These are phyloP conservation scores for Syncephalastrum sp. DNA, from an alignment of 371 early-diverging fungal species.

Conservation along the genomic window DNA sequence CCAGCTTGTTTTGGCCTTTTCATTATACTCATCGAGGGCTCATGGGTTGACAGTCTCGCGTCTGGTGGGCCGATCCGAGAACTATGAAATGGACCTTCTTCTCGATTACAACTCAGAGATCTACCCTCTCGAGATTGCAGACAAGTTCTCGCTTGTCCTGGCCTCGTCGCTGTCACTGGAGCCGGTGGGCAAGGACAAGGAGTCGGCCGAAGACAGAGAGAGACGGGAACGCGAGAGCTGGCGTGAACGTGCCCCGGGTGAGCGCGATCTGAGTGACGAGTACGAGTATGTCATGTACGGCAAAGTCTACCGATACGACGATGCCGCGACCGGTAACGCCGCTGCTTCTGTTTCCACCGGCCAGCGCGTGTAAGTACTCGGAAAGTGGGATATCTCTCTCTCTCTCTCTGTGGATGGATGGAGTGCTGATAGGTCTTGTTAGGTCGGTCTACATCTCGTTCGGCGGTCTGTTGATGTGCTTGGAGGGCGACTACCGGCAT, in stretches of 20 bases:
- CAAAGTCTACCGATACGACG: constrained; percentile 93
- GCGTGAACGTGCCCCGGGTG: constrained; percentile 64
- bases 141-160: constrained; percentile 82
- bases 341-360: constrained; percentile 26
- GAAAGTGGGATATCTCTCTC: neutral
- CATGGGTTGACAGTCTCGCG: constrained; percentile 72
- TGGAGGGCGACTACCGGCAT: constrained; percentile 86
- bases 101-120: constrained; percentile 94
- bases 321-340: constrained; percentile 52
- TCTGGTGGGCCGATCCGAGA: constrained; percentile 80
- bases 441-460: constrained; percentile 86
- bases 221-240: constrained; percentile 51
- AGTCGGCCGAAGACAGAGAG: too few species aligned
- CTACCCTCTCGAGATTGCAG: constrained; percentile 82
- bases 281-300: constrained; percentile 98
- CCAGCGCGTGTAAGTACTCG: constrained; percentile 70
- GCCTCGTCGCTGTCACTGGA: constrained; percentile 74
- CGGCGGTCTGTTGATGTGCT: constrained; percentile 91
- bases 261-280: constrained; percentile 84
- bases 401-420: too few species aligned
- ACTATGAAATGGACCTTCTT: constrained; percentile 86
- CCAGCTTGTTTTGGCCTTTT: neutral
- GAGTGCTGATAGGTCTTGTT: constrained; percentile 13
- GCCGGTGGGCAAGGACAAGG: constrained; percentile 28
- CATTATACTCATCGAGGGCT: neutral